Evolutionary conservation across 192 early-diverging fungal species (phyloP).

Genomic region (Chytriomyces sp.): DNA sequence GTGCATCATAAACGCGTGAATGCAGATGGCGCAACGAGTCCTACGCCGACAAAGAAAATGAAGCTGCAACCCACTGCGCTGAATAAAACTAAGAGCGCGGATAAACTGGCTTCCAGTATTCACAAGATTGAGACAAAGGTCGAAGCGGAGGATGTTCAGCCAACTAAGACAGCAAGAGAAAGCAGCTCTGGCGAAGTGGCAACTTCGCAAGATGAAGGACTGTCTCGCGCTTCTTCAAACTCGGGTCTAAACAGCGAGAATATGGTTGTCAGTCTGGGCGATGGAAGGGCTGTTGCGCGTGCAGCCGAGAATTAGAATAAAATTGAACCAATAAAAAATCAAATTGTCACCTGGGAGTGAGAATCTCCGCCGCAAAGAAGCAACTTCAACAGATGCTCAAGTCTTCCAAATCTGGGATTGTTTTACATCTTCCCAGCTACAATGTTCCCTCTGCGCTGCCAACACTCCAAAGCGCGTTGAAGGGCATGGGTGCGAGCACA

Average conservation of each 20-base stretch:
- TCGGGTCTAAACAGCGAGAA: neutral
- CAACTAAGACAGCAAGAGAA: no score
- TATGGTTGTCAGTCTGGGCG: neutral
- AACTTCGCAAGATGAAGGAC: neutral
- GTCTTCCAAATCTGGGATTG: conserved; percentile 18
- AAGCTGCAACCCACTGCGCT: no score
- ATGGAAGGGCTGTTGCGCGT: neutral
- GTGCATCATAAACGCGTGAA: neutral
- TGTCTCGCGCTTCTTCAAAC: neutral
- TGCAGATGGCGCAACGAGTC: neutral
- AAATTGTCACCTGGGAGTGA: neutral
- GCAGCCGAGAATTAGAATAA: neutral
- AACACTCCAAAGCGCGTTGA: conserved; percentile 11
- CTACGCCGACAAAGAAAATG: neutral
- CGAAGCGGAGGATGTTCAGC: no score
- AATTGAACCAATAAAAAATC: neutral
- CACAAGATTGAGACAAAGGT: no score
- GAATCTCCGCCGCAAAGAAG: no score
- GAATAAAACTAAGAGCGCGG: no score
- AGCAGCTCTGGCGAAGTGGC: no score
- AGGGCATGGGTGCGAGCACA: conserved; percentile 9
- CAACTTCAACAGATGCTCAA: conserved; percentile 8
- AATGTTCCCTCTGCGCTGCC: conserved; percentile 24
- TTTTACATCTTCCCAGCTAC: conserved; percentile 3
- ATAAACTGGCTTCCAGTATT: no score